A percentile compares a stretch with the other conserved stretches of the same genome.
Evolutionary conservation across 2,329 filamentous ascomycete species (phyloP).

Genomic region (Xylariaceae sp.): DNA sequence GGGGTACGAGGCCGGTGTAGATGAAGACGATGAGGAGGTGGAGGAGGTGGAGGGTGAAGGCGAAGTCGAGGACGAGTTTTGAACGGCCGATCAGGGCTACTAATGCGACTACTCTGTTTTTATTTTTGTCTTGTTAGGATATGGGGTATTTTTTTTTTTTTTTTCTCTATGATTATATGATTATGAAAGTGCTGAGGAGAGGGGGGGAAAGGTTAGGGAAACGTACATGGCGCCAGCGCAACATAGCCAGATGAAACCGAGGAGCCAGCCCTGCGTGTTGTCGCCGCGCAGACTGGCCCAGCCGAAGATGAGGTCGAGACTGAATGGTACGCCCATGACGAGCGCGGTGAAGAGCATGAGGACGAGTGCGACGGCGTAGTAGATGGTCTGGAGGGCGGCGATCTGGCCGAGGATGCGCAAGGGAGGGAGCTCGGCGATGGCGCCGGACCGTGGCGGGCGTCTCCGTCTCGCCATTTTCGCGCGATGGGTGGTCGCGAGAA

Average conservation of each 20-base stretch:
- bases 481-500: background rate
- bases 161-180: no score
- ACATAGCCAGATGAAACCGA: conserved; percentile 51
- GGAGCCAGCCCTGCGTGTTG: conserved; percentile 56
- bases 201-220: background rate
- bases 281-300: conserved; percentile 56
- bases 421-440: conserved; percentile 55
- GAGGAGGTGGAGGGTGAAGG: conserved; percentile 78
- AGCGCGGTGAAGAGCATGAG: conserved; percentile 55
- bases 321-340: conserved; percentile 51
- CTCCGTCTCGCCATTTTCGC: conserved; percentile 46
- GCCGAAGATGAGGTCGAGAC: conserved; percentile 49
- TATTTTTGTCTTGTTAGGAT: background rate
- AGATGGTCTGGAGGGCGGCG: conserved; percentile 49
- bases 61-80: conserved; percentile 93
- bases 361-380: conserved; percentile 47
- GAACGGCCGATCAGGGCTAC: conserved; percentile 79
- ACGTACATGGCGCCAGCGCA: conserved; percentile 50
- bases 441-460: conserved; percentile 54
- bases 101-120: conserved; percentile 69
- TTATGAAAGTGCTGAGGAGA: background rate
- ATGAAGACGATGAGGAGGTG: conserved; percentile 73
- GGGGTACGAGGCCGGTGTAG: conserved; percentile 71
- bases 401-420: conserved; percentile 56
- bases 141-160: no score